Evolutionary conservation across 2,329 filamentous ascomycete species (phyloP).

Genomic region (Plectosphaerella cucumerina): DNA sequence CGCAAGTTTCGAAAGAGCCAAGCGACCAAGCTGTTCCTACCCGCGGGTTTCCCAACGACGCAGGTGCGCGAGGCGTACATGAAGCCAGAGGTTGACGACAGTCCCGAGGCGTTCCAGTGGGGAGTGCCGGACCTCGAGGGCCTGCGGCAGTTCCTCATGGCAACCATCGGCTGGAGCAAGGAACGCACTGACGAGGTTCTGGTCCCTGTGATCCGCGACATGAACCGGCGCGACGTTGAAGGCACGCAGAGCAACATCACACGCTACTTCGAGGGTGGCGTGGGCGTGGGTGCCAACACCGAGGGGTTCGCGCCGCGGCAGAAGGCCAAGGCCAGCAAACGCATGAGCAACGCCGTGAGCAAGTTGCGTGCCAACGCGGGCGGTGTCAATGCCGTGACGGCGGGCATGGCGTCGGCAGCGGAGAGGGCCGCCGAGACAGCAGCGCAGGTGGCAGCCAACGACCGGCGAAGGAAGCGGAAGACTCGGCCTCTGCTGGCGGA

Average conservation of each 20-base stretch:
- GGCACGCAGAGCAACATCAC: slow-evolving; percentile 97
- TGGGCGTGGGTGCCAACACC: slow-evolving; percentile 61
- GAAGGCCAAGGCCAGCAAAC: slow-evolving; percentile 61
- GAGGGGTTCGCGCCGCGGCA: slow-evolving; percentile 69
- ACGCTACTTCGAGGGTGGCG: slow-evolving; percentile 75
- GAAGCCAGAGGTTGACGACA: slow-evolving; percentile 77
- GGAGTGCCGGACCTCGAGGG: slow-evolving; percentile 90
- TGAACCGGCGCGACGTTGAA: slow-evolving; percentile 84
- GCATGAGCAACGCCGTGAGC: slow-evolving; percentile 72
- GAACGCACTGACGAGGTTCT: slow-evolving; percentile 94
- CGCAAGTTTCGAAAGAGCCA: slow-evolving; percentile 82
- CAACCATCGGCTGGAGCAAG: slow-evolving; percentile 86
- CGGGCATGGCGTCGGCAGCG: background rate
- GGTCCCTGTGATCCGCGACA: slow-evolving; percentile 90
- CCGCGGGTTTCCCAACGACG: slow-evolving; percentile 70
- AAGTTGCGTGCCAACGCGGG: slow-evolving; percentile 55
- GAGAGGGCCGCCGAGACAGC: background rate
- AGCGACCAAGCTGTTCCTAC: slow-evolving; percentile 80
- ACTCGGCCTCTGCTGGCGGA: slow-evolving; percentile 1
- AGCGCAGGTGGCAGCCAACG: background rate
- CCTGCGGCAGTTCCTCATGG: slow-evolving; percentile 78
- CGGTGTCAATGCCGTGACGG: slow-evolving; percentile 7
- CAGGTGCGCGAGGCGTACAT: slow-evolving; percentile 82
- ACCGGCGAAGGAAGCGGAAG: background rate
- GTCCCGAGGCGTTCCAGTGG: slow-evolving; percentile 83